phyloP scores from a whole-genome alignment of 2,329 filamentous ascomycete species.

The Thelonectria blattea region DNA sequence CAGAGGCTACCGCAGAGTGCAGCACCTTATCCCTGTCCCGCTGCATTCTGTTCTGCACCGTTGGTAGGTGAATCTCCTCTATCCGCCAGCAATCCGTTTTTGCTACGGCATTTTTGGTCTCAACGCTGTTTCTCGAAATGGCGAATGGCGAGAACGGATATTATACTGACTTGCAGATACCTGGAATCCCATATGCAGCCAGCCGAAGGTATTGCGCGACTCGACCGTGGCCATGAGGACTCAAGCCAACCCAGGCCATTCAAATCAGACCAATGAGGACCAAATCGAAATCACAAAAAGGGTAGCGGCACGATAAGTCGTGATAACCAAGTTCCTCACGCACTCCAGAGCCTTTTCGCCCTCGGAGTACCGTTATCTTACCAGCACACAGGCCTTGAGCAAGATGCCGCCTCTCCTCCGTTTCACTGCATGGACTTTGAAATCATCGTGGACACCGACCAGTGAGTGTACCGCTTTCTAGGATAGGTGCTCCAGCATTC shows the following conservation, averaged over 20 bases:
- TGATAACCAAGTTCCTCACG: background rate
- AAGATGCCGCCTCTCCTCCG: background rate
- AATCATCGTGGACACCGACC: background rate
- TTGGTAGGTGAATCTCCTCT: background rate
- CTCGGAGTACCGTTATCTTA: background rate
- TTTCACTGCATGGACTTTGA: background rate
- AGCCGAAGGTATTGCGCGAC: background rate
- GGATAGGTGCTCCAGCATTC: background rate
- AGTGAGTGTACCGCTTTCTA: background rate
- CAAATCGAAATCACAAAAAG: background rate
- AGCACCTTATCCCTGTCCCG: background rate
- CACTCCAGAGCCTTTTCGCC: no score
- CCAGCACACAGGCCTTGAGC: background rate
- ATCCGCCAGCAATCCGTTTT: background rate
- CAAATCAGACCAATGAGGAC: background rate
- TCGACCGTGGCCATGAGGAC: background rate
- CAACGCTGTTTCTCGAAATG: background rate
- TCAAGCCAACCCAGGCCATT: background rate
- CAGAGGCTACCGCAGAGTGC: background rate
- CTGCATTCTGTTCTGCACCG: background rate
- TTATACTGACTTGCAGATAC: background rate
- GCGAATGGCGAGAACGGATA: background rate
- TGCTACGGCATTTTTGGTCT: background rate
- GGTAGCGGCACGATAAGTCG: background rate
- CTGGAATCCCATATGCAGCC: background rate